A percentile compares a stretch with the other conserved stretches of the same genome.
Conservation (phyloP, 2,329 filamentous ascomycete genomes). For the Anisogramma anomala region DNA sequence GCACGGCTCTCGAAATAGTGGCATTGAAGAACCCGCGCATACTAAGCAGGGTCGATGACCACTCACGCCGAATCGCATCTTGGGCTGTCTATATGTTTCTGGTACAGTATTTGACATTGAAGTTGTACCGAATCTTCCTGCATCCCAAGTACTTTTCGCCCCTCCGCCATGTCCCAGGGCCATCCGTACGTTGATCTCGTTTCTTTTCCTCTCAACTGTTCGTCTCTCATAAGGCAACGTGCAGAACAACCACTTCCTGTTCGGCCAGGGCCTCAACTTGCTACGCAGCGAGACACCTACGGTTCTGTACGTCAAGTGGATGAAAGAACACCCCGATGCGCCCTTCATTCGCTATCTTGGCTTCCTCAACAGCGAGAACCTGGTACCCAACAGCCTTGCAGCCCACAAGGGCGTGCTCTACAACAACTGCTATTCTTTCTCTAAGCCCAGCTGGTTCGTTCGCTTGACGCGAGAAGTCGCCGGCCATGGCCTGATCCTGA, state of each 20-base stretch:
- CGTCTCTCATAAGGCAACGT: background rate
- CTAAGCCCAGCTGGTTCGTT: constrained; percentile 25
- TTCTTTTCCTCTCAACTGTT: background rate
- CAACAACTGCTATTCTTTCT: constrained; percentile 28
- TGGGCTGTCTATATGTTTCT: background rate
- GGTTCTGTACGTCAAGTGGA: constrained; percentile 23
- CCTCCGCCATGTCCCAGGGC: constrained; percentile 3
- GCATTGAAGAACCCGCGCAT: too few relatives aligned
- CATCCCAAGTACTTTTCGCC: constrained; percentile 3
- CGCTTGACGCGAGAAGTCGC: background rate
- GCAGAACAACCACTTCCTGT: constrained; percentile 27
- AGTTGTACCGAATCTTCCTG: constrained; percentile 4
- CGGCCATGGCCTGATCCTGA: constrained; percentile 27
- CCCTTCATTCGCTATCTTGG: constrained; percentile 29
- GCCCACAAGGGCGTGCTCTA: constrained; percentile 28
- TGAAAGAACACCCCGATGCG: constrained; percentile 22
- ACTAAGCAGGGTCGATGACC: too few relatives aligned
- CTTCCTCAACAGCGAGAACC: constrained; percentile 25
- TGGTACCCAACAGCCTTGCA: constrained; percentile 27
- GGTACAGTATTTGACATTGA: constrained; percentile 2
- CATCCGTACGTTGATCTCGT: constrained; percentile 1
- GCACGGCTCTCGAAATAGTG: too few relatives aligned
- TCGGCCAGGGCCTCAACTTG: constrained; percentile 30
- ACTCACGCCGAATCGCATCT: too few relatives aligned
- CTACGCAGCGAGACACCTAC: constrained; percentile 20